Evolutionary conservation across 2,329 filamentous ascomycete genomes (phyloP), one percentile per base, ranked within the genome.

Genomic region (Aureobasidium sp.): DNA sequence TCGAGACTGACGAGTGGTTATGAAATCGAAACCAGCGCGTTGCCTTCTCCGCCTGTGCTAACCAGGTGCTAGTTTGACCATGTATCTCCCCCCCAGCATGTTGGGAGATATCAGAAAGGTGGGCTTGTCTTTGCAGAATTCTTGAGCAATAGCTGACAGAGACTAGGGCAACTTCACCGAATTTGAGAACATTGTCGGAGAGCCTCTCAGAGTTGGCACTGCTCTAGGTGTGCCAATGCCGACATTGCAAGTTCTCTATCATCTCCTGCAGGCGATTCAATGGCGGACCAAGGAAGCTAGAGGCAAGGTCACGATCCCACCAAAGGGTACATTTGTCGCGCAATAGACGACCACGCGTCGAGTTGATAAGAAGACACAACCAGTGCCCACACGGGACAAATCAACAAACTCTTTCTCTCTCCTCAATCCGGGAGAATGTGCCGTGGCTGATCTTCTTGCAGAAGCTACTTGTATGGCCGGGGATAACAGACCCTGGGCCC

Each of bases 151-250:
- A 22, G 37, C 60, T 62, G 15, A 62, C 27, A 9, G 17, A 5
- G 12, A 9, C 44, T 34, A 62, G 78, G 78, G 81, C 17, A 84
- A 83, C 66, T 80, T 77, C 58, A 80, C 82, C 63, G 83, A 86
- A 69, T 77, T 79, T 52, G 82, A 85, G 68, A 82, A 79, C 64
- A 76, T 85, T 39, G 70, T 84, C 3, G 82, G 82, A 1, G 82
- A 84, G 71, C 81, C 82, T n/a, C 64, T 85, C 49, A 72, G 79
- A 2, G 82, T 81, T 65, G 83, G 77, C 0, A 76, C 77, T 65
- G 69, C 68, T 36, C 69, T 73, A 0, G 81, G 81, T 1, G 80
- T 85, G 1, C 63, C 72, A 1, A 80, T 79, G 71, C 81, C 82
- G 0, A 81, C 77, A 17, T 69, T 84, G 36, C 71, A 73, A 61